These are phyloP conservation scores for Xylaria sp. DNA, from an alignment of 2,329 filamentous ascomycete species.

Conservation along the genomic window DNA sequence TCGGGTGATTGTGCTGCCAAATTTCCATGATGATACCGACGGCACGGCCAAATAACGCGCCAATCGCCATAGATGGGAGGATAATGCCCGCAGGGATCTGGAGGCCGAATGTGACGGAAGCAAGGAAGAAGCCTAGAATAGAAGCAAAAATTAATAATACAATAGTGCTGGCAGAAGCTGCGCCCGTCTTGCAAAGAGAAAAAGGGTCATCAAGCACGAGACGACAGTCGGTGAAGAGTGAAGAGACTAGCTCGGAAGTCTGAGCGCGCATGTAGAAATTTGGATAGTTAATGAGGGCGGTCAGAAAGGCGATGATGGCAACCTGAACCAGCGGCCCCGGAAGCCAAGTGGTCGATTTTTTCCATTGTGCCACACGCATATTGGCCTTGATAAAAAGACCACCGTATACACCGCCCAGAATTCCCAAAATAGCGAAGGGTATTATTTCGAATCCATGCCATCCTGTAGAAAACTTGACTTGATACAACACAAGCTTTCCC, in stretches of 20 bases:
- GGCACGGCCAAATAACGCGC: conserved; percentile 88
- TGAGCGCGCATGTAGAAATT: conserved; percentile 97
- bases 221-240: conserved; percentile 90
- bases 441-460: conserved; percentile 97
- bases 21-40: conserved; percentile 91
- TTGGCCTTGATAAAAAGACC: conserved; percentile 95
- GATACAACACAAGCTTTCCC: conserved; percentile 94
- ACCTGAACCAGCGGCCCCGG: conserved; percentile 84
- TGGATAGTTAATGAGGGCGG: conserved; percentile 91
- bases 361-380: conserved; percentile 85
- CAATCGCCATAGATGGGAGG: conserved; percentile 94
- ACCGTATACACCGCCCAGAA: conserved; percentile 92
- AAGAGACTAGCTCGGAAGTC: conserved; percentile 88
- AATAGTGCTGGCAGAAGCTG: conserved; percentile 84
- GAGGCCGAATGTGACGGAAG: conserved; percentile 89
- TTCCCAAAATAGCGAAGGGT: conserved; percentile 86
- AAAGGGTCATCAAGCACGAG: conserved; percentile 86
- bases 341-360: conserved; percentile 73
- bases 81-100: conserved; percentile 96
- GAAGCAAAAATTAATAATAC: conserved; percentile 85
- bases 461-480: conserved; percentile 89
- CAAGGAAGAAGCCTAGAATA: conserved; percentile 84
- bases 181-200: conserved; percentile 88
- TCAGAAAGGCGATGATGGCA: conserved; percentile 79
- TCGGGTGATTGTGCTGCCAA: conserved; percentile 81